Evolutionary conservation across 352 stramenopile species (phyloP), one percentile per base, ranked within the genome.

Genomic region (Globisporangium echinulatum): DNA sequence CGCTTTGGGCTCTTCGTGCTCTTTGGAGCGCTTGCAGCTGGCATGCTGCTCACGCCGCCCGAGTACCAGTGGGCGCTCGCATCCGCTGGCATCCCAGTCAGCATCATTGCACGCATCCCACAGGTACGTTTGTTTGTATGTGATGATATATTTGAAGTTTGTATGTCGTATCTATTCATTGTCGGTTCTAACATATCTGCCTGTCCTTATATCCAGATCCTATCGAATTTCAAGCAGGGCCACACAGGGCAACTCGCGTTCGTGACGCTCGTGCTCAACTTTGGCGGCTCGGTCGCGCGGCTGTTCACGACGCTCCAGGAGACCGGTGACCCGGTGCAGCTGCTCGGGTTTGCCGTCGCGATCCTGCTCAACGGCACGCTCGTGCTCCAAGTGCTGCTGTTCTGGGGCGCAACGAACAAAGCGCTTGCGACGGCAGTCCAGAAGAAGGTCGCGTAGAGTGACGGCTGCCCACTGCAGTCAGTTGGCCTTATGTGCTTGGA

Each of bases 291-390:
- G 0, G 61, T 92, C 50, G 87, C 87, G 42, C 82, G 87, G 1
- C 72, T 96, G 55, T 96, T 96, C 67, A 96, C 87, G 19, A 94
- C 85, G 14, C 66, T 96, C 57, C 83, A 94, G 72, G 85, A 94
- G 74, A 94, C 85, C 10, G 85, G 85, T 3, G 85, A 94, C 54
- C 67, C 72, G 8, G 78, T 92, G 57, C 75, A 88, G 63, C 66
- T 94, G 7, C 68, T 72, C 13, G 80, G 78, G 46, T 92, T 91
- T 43, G 69, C 73, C 33, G 82, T 95, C 40, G 77, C 69, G 11
- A 87, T 91, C 46, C 49, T 87, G 47, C 77, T 95, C 33, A 95
- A 95, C 59, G 74, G 77, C 17, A 82, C 77, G 59, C 69, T 95
- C 13, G 79, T 95, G 53, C 61, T 90, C 14, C 85, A 95, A 49